These are phyloP conservation scores for Pichia sp. DNA, from an alignment of 1,139 yeast genomes.

Conservation along the genomic window DNA sequence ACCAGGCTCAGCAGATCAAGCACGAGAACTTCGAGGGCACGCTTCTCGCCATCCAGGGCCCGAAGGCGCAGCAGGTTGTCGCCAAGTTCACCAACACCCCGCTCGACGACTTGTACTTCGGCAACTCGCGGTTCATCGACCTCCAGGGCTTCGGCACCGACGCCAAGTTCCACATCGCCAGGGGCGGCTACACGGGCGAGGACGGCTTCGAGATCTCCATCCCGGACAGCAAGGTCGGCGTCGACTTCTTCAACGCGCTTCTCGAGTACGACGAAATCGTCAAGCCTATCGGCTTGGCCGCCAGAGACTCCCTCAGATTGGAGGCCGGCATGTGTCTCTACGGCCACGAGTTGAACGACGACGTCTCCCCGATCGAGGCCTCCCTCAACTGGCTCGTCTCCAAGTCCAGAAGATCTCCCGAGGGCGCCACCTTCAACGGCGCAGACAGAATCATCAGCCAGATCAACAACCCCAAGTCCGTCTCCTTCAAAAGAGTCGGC, in stretches of 20 bases:
- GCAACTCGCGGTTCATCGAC: slow-evolving; percentile 57
- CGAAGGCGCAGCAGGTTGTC: slow-evolving; percentile 63
- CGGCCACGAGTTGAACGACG: slow-evolving; percentile 83
- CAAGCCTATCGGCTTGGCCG: slow-evolving; percentile 91
- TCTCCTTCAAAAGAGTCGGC: slow-evolving; percentile 71
- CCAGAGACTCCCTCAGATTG: slow-evolving; percentile 88
- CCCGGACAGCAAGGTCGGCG: slow-evolving; percentile 54
- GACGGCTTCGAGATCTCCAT: slow-evolving; percentile 94
- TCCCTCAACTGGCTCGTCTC: slow-evolving; percentile 87
- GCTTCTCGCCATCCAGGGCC: slow-evolving; percentile 89
- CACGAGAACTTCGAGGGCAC: slow-evolving; percentile 73
- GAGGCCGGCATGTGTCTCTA: slow-evolving; percentile 99
- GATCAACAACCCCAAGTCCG: slow-evolving; percentile 55
- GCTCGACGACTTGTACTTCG: slow-evolving; percentile 64
- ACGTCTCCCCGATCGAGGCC: slow-evolving; percentile 84
- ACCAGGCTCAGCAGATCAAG: slow-evolving; percentile 39
- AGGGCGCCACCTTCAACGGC: slow-evolving; percentile 63
- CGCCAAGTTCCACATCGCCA: slow-evolving; percentile 61
- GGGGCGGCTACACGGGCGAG: slow-evolving; percentile 98
- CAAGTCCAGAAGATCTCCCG: slow-evolving; percentile 60
- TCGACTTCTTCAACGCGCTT: slow-evolving; percentile 58
- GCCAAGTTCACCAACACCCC: slow-evolving; percentile 60
- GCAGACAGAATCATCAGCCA: slow-evolving; percentile 65
- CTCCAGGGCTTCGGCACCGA: slow-evolving; percentile 41
- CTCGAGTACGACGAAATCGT: slow-evolving; percentile 50